Base-by-base conservation (phyloP, 2,329 filamentous ascomycete species). In the Setomelanomma holmii region DNA sequence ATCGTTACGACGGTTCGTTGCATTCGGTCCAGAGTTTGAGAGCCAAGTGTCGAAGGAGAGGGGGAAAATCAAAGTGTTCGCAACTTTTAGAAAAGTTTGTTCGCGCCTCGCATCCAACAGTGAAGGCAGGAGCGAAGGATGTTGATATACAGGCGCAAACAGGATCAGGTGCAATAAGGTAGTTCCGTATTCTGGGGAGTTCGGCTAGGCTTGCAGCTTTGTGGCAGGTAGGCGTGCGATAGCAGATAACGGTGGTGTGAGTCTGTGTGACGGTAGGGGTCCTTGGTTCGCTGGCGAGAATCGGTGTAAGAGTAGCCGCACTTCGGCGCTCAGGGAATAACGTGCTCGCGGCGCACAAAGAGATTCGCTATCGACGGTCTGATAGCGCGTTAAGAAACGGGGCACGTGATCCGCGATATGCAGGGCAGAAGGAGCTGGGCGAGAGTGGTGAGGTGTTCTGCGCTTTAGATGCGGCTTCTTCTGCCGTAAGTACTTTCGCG, bases 1-100 rank as follows among this genome's bases (percentile, higher is more conserved):
- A 98, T 93, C 71, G 96, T 88, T 72, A 93, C 93, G 49, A 90
- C 95, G 79, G 93, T 95, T 63, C 71, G 73, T 66, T 74, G 71
- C 72, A 75, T 75, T 65, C 71, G 73, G 53, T 51, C 56, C 46
- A 41, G 12, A 40, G 39, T 40, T 11, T 14, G 33, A 30, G 30
- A 49, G 33, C 34, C 41, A 39, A 50, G 19, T 24, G 43, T 19
- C 22, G 44, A 38, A 46, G 33, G 23, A 51, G 35, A 47, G 47
- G 40, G 48, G 17, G 34, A 33, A 38, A 34, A 33, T 47, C 49
- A 33, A 19, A 45, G 39, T 23, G 48, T 33, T 45, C 45, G 23
- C 33, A 19, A 21, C 21, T 36, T 35, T 23, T 40, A 12, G n/a
- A 19, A 20, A 27, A 23, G 14, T 39, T 34, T 20, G 49, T 40